These are phyloP conservation scores for Irpex sp. DNA, from an alignment of 1,284 basidiomycete species.

Conservation along the genomic window DNA sequence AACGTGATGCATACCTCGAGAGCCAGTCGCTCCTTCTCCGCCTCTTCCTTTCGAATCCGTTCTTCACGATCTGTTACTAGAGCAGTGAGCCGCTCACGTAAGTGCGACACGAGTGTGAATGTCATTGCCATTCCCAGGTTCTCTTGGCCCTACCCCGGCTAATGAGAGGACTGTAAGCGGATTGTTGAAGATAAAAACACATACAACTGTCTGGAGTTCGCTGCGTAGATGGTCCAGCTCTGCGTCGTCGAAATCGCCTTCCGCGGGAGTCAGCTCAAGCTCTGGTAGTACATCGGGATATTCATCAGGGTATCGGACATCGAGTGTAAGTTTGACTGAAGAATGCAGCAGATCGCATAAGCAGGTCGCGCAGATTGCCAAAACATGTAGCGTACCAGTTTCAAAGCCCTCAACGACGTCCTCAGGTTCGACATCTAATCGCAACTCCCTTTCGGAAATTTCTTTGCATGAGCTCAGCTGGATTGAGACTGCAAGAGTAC, in stretches of 20 bases:
- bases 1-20: slow-evolving; percentile 57
- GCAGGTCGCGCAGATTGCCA: slow-evolving; percentile 8
- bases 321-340: slow-evolving; percentile 74
- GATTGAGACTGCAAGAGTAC: slow-evolving; percentile 22
- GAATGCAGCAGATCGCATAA: slow-evolving; percentile 18
- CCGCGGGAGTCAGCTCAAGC: slow-evolving; percentile 62
- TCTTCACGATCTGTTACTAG: slow-evolving; percentile 63
- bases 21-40: slow-evolving; percentile 66
- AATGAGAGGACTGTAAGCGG: slow-evolving; percentile 6
- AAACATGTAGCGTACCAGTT: slow-evolving; percentile 45
- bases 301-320: slow-evolving; percentile 64
- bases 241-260: slow-evolving; percentile 65
- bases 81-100: slow-evolving; percentile 74
- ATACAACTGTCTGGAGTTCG: slow-evolving; percentile 63
- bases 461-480: slow-evolving; percentile 67
- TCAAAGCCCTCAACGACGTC: slow-evolving; percentile 60
- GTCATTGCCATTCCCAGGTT: slow-evolving; percentile 98
- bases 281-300: slow-evolving; percentile 81
- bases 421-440: slow-evolving; percentile 89
- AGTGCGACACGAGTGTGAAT: slow-evolving; percentile 87
- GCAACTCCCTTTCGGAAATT: slow-evolving; percentile 77
- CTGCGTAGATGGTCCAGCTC: slow-evolving; percentile 55
- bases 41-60: slow-evolving; percentile 58
- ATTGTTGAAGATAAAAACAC: slow-evolving; percentile 24
- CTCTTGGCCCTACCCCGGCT: slow-evolving; percentile 71